Base-by-base conservation (phyloP, 176 grass and related monocot genomes). In the Themeda triandra region DNA sequence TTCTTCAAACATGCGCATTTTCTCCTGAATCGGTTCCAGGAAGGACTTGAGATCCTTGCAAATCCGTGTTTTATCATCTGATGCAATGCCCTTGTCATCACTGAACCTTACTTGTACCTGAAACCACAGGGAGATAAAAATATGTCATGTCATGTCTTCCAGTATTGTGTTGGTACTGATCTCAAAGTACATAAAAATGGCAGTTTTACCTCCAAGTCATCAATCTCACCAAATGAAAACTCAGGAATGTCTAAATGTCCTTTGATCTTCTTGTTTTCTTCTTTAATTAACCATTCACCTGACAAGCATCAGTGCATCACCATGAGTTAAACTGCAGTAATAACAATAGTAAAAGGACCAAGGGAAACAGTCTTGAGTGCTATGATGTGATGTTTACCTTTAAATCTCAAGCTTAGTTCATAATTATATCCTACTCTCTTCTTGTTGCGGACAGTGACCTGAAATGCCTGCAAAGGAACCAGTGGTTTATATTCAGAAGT, bases 401-500 rank as follows among this genome's bases (percentile, higher is more conserved):
- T 87, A 66, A 99, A 92, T 89, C 71, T 91, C 75, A 99, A 82
- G 87, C 79, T 94, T 39, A 99, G 69, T 25, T 99, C 96, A 83
- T 99, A 99, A 74, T 87, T 90, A 90, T 99, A 99, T 11, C 94
- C 92, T 51, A 99, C 93, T 80, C 92, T 94, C 85, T 94, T 99
- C 88, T 96, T 99, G 80, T 99, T 96, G 37, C 96, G 89, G 19
- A 99, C 96, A 6, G 76, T 99, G 23, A 99, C 87, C 12, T 92
- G 78, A 79, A 89, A 99, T 65, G 96, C 93, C 96, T 99, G 86
- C 28, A 17, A 27, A 87, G n/a, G 6, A 80, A 66, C 58, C 48
- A 13, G 46, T 51, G 66, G 74, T 10, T 36, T 35, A 85, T 29
- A 56, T 10, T 73, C 13, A 73, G 39, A 76, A 75, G 45, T 33